Base-by-base conservation (phyloP, 768 basidiomycete genomes). In the Rhodosporidiobolus sp. region DNA sequence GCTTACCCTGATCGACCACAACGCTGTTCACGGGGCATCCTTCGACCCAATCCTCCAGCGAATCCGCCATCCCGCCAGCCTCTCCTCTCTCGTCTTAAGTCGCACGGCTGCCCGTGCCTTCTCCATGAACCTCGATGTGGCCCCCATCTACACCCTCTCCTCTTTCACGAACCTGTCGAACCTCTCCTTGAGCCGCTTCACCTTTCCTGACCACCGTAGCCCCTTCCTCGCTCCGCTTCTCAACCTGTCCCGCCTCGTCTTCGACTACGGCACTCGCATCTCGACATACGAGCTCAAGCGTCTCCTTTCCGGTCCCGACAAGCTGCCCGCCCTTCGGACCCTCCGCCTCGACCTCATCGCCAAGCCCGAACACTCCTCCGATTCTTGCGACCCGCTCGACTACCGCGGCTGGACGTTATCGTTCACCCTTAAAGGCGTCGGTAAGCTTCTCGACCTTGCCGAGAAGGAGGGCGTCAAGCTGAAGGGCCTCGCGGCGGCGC, bases 331-430 rank as follows among this genome's bases (percentile, higher is more conserved):
- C 5, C 32, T 56, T 8, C 19, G 55, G 7, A 56, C 34, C 4
- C 55, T 56, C 55, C 55, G 55, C 32, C 55, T 56, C 34, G 55
- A 56, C 55, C 17, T 56, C 55, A 32, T 56, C 17, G 12, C 34
- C 32, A 35, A 56, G 32, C 48, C 48, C 17, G 8, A 19, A 4
- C 17, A 17, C 17, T 17, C 10, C 10, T 19, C 5, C 17, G 5
- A 19, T 17, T 43, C 38, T 14, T 14, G 8, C 14, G 14, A 14
- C 14, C 38, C 38, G 38, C 38, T 7, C 38, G 38, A 14, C 38
- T 43, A 43, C 38, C 7, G 0, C 19, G 55, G 55, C 8, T 56
- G 55, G 55, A 22, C 32, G 32, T 3, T 0, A 0, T 12, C 4
- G 32, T 56, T 56, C 16, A 35, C 32, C 19, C 30, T 22, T 4